Percentiles rank a stretch among this genome's conserved stretches.
These are phyloP conservation scores for Lyophyllum decastes DNA, from an alignment of 768 basidiomycete species.

Conservation along the genomic window DNA sequence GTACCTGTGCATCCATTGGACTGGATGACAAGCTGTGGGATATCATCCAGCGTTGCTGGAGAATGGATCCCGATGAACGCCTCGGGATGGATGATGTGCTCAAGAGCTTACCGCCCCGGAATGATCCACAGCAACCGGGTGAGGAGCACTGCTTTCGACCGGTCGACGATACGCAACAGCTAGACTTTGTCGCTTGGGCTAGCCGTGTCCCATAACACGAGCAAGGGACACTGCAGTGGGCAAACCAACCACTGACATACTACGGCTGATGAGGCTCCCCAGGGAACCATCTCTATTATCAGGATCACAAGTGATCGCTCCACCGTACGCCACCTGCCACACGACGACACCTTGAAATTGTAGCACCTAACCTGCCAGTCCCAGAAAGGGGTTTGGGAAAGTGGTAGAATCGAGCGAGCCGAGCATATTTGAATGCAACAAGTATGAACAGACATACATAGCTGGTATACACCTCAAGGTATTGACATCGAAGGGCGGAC, in stretches of 20 bases:
- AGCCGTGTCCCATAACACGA: not conserved
- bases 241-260: not conserved
- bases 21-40: conserved; percentile 31
- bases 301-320: too few relatives aligned
- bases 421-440: too few relatives aligned
- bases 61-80: conserved; percentile 23
- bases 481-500: too few relatives aligned
- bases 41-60: conserved; percentile 29
- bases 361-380: too few relatives aligned
- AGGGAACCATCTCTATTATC: too few relatives aligned
- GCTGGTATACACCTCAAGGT: too few relatives aligned
- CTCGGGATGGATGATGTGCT: conserved; percentile 21
- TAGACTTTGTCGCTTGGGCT: conserved; percentile 8
- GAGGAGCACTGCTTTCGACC: not conserved
- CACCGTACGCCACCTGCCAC: too few relatives aligned
- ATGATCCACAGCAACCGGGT: not conserved
- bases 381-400: too few relatives aligned
- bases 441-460: too few relatives aligned
- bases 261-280: not conserved
- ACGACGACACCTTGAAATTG: too few relatives aligned
- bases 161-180: not conserved
- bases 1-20: conserved; percentile 15
- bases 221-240: not conserved
- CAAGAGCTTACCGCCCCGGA: conserved; percentile 11
- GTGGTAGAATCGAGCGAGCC: too few relatives aligned